Base-by-base conservation (phyloP, 805 yeast genomes). In the Candida manassasensis region DNA sequence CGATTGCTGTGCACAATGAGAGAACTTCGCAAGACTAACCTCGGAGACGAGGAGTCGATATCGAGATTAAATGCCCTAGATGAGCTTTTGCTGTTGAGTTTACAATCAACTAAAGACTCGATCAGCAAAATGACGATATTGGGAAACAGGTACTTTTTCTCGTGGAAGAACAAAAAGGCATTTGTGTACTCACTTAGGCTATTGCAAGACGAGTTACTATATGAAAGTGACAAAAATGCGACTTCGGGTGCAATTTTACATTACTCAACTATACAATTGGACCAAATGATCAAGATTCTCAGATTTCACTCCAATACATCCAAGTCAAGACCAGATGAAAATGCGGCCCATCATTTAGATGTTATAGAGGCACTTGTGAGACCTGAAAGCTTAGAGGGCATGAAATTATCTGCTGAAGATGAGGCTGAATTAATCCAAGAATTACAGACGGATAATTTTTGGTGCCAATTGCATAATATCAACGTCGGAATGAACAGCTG, bases 361-460 rank as follows among this genome's bases (percentile, higher is more conserved):
- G 33, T n/a, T 21, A 13, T 15, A 12, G 27, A 19, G 14, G n/a
- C 17, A 19, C 26, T 24, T 28, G 19, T 21, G 12, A 14, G 19
- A 18, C 24, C 18, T 17, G 29, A 14, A 15, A 33, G 17, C 11
- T 3, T 21, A n/a, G 11, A 19, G 9, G 15, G 22, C 10, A n/a
- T 32, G 6, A 5, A 17, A 11, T 13, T 12, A 6, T 22, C 22
- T 21, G 21, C 43, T 6, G 38, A 36, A n/a, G 32, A 32, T 19
- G 32, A 29, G n/a, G 19, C 9, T 11, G 35, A 41, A 18, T 27
- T 30, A 6, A 25, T 36, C 11, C 30, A 35, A 21, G 37, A 35
- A 13, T 31, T 37, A 11, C 45, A 41, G 21, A 21, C 30, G n/a
- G 43, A 38, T 21, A 41, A 43, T 34, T 36, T 43, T 35, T 43